These are phyloP conservation scores for Epichloe coenophiala DNA, from an alignment of 2,329 filamentous ascomycete genomes.

Conservation along the genomic window DNA sequence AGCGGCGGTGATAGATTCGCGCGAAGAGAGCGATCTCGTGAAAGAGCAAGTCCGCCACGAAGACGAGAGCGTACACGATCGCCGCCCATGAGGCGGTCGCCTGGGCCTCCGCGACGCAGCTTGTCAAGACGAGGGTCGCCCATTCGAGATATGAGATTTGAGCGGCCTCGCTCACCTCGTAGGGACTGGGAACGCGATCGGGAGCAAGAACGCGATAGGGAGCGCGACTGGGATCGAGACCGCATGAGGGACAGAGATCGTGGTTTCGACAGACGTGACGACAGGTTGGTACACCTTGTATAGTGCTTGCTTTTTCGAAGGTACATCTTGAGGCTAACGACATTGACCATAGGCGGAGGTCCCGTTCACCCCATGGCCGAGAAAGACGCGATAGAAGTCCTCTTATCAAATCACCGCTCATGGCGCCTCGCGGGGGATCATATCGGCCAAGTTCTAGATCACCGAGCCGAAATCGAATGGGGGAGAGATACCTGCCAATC, in stretches of 20 bases:
- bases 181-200: conserved; percentile 23
- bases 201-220: conserved; percentile 18
- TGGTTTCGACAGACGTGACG: conserved; percentile 28
- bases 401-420: conserved; percentile 14
- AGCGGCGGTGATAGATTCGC: conserved; percentile 27
- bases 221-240: conserved; percentile 18
- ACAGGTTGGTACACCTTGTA: conserved; percentile 16
- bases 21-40: conserved; percentile 27
- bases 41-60: conserved; percentile 24
- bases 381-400: conserved; percentile 28
- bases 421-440: conserved; percentile 25
- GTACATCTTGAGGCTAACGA: conserved; percentile 8
- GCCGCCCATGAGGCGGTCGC: conserved; percentile 21
- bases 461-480: conserved; percentile 29
- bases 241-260: conserved; percentile 18
- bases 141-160: conserved; percentile 22
- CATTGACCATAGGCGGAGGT: conserved; percentile 31
- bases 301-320: neutral
- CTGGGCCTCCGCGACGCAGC: conserved; percentile 23
- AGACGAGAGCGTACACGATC: conserved; percentile 24
- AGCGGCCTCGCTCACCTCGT: conserved; percentile 24
- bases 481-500: conserved; percentile 27
- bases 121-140: conserved; percentile 23
- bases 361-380: conserved; percentile 38
- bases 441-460: conserved; percentile 42